Base-by-base conservation (phyloP, 176 grass and related monocot genomes). In the Metroxylon sagu region DNA sequence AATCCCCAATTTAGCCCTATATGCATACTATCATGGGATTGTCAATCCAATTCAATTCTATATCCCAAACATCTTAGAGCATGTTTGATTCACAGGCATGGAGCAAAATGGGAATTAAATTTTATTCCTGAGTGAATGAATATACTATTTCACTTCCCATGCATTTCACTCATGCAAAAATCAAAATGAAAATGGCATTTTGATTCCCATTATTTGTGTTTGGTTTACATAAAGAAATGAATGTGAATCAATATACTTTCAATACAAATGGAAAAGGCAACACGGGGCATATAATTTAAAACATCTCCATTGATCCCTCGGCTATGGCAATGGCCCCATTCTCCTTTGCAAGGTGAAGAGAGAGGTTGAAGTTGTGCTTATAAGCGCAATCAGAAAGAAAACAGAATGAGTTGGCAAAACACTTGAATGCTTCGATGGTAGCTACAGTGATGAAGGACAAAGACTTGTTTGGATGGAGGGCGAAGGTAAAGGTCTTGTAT, bases 221-320 rank as follows among this genome's bases (percentile, higher is more conserved):
- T 23, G 90, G 50, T 80, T 82, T 14, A 86, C 86, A 71, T 86
- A 87, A 1, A 69, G 79, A 52, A 96, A 83, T 19, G 80, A 83
- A 96, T 65, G 54, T 76, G 25, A 83, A 77, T 59, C 87, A 73
- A 67, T 85, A 96, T 23, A 23, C 1, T 23, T 23, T 23, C 21
- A 23, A 1, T 1, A 23, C 65, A 87, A 80, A 60, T 96, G 91
- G 61, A 90, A 74, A 19, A 90, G 75, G 71, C 86, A 74, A 68
- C 91, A 96, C 17, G 80, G 74, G 35, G 77, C 75, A 65, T 83
- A 90, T 26, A 14, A 86, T 96, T 86, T 83, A 90, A 76, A 96
- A 90, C 19, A 83, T 96, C 12, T 48, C 14, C 1, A 27, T 25
- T 5, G 49, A 39, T 17, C 29, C 52, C 56, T 23, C 1, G 21